These are phyloP conservation scores for Ascocoryne sarcoides DNA, from an alignment of 2,329 filamentous ascomycete species.

Conservation along the genomic window DNA sequence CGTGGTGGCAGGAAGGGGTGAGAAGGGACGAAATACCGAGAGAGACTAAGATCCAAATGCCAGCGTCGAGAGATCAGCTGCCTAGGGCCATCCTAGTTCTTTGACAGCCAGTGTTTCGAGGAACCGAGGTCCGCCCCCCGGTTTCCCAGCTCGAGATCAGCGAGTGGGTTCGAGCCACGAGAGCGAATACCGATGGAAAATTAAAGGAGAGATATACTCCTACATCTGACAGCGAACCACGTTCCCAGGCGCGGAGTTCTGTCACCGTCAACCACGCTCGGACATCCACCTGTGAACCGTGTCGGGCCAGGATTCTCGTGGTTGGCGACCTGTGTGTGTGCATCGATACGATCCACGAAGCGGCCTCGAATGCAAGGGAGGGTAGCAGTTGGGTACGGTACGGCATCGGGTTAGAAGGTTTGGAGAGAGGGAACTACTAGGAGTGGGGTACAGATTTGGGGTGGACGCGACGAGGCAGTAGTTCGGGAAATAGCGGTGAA, in stretches of 20 bases:
- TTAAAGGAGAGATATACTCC: too few relatives aligned
- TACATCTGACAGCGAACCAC: too few relatives aligned
- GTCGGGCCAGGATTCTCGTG: background rate
- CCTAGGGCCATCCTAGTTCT: conserved; percentile 13
- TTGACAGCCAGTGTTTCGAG: conserved; percentile 16
- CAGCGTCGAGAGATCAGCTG: conserved; percentile 1
- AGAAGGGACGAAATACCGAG: conserved; percentile 1
- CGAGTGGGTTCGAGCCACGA: conserved; percentile 1
- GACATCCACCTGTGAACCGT: background rate
- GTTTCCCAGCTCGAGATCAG: background rate
- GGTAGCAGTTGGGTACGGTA: too few relatives aligned
- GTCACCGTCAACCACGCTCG: background rate
- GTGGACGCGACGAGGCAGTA: too few relatives aligned
- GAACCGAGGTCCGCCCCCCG: background rate
- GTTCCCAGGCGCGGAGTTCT: background rate
- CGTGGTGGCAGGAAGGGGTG: conserved; percentile 10
- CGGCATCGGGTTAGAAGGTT: too few relatives aligned
- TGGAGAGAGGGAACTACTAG: too few relatives aligned
- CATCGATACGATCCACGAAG: background rate
- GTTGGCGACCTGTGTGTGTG: background rate
- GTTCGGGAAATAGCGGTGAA: too few relatives aligned
- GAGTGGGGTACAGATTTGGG: too few relatives aligned
- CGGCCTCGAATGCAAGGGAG: too few relatives aligned
- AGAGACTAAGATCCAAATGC: background rate
- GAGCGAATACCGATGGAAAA: background rate